Evolutionary conservation across 1,139 yeast genomes (phyloP), one percentile per base, ranked within the genome.

Genomic region (Yamadazyma taylorii): DNA sequence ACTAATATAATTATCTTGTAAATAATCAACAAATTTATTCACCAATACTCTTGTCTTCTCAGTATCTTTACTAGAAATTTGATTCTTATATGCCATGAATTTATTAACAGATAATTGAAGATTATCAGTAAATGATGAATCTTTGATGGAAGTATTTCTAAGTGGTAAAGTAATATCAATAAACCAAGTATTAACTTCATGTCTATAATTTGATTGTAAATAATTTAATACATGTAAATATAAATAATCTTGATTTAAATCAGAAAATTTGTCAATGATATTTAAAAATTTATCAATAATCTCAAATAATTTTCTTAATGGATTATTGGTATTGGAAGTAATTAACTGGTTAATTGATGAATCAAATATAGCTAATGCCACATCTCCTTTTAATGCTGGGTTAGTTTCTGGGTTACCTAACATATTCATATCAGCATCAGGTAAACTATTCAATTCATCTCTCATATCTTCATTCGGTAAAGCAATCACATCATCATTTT

Each of bases 311-410:
- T 67, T 74, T 17, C 63, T 67, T 24, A 54, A 55, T 30, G 50
- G 50, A 30, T 53, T 60, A n/a, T 51, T 40, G n/a, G 57, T 53
- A 30, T 57, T 23, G 10, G 34, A 21, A 34, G 65, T 63, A 39
- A 64, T 50, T 30, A 83, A 54, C 4, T 79, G 69, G 21, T 78
- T 74, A 39, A 85, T 64, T 32, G 85, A 82, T 31, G 85, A 73
- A 57, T 89, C 96, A 54, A 78, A 89, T 16, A 89, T 78, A 0
- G 95, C 79, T 48, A 89, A 69, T 3, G 94, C 94, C 38, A 90
- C 80, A 55, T 89, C 96, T 40, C 97, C 97, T 51, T 81, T 80
- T 49, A 90, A 69, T 0, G 95, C 97, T 7, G 97, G 96, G 53
- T 89, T 90, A 17, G 88, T 79, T 36, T 85, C 92, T 11, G 85